A percentile compares a stretch with the other conserved stretches of the same genome.
These are phyloP conservation scores for Lepidium didymum DNA, from an alignment of 345 rosid genomes.

Conservation along the genomic window DNA sequence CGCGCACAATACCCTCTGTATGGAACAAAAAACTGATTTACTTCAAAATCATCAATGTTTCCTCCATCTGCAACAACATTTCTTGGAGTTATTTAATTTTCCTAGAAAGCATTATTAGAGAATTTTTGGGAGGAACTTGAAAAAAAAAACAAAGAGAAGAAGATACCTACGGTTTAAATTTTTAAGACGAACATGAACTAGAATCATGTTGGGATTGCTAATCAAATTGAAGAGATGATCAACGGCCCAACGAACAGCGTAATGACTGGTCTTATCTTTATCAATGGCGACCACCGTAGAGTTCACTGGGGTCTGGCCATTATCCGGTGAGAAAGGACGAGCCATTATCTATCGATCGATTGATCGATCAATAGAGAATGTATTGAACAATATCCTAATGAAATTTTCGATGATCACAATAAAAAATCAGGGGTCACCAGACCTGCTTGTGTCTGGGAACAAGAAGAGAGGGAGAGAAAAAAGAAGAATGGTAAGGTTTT, in stretches of 20 bases:
- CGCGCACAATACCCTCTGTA: constrained; percentile 80
- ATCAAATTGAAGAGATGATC: constrained; percentile 43
- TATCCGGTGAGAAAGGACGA: constrained; percentile 20
- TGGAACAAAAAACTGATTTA: constrained; percentile 47
- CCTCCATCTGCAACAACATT: constrained; percentile 20
- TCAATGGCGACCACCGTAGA: constrained; percentile 71
- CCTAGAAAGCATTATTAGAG: background rate
- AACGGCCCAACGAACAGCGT: constrained; percentile 85
- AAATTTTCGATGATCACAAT: background rate
- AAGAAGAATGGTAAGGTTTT: background rate
- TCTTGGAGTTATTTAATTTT: background rate
- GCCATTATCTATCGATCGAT: constrained; percentile 23
- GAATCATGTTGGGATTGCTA: constrained; percentile 34
- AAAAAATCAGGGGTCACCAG: constrained; percentile 11
- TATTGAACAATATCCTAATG: background rate
- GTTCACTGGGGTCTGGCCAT: constrained; percentile 26
- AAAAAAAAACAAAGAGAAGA: background rate
- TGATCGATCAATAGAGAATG: constrained; percentile 3
- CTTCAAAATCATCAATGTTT: constrained; percentile 31
- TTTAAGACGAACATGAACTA: constrained; percentile 59
- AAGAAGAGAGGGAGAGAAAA: constrained; percentile 23
- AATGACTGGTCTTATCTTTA: constrained; percentile 72
- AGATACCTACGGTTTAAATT: constrained; percentile 59
- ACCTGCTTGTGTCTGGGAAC: constrained; percentile 6
- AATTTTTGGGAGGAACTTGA: background rate